Base-by-base conservation (phyloP, 441 rosid species). In the Raphanus hybrid region DNA sequence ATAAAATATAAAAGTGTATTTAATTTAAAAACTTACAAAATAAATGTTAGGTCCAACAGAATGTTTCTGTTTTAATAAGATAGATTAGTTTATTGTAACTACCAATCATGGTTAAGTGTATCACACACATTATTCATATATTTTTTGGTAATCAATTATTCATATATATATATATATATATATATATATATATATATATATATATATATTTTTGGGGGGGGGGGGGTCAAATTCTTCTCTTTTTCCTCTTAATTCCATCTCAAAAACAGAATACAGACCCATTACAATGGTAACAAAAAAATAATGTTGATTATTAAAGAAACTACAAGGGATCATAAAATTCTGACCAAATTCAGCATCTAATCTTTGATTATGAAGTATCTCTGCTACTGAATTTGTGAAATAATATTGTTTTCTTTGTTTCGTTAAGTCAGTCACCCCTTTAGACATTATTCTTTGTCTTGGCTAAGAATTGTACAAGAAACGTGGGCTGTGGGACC, bases 101-200 rank as follows among this genome's bases (percentile, higher is more conserved):
- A 73, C 77, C 65, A 78, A 61, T 67, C 81, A 78, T 78, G 64
- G 67, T 67, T 72, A 78, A 78, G 73, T 72, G 69, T 72, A 74
- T 27, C 70, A 65, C 69, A 65, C 69, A 78, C 72, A 77, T 57
- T 29, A 18, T 18, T 18, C 20, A 18, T 18, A 18, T 16, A 16
- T 16, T 16, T 16, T 16, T 16, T 16, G 18, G 18, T 16, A 16
- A 16, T 16, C 18, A 16, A 16, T 16, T 16, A 29, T 29, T 29
- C 32, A 29, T 5, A 29, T 29, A 37, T 37, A 37, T 35, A 6
- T 37, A 6, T 37, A 18, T 18, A 18, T 18, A 18, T 18, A 18
- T 18, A 16, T 16, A 16, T 16, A 16, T 16, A 16, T n/a, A n/a
- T n/a, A n/a, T n/a, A n/a, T n/a, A n/a, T 16, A 16, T 16, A 16